Conservation (phyloP, 345 rosid genomes). For the Eucalyptus curtisii region DNA sequence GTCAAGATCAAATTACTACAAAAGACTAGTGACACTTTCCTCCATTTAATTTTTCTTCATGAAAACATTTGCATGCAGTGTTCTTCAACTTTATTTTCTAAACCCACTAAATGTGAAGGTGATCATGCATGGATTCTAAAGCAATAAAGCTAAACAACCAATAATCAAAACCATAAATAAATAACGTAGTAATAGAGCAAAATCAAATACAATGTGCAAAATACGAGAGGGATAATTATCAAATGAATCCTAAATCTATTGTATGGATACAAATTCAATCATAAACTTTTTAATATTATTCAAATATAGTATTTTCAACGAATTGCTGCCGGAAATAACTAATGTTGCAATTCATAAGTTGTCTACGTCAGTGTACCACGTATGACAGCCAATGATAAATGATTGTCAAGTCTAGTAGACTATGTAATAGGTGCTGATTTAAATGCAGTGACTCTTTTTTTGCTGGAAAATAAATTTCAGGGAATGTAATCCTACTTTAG, state of each 20-base stretch:
- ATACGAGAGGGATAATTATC: neutral
- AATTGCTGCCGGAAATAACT: fast-evolving
- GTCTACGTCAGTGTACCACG: fast-evolving
- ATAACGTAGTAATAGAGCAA: neutral
- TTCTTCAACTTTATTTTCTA: neutral
- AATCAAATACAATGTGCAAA: neutral
- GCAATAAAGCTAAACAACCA: neutral
- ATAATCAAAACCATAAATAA: neutral
- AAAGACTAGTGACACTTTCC: neutral
- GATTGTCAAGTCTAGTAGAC: neutral
- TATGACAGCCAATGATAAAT: fast-evolving
- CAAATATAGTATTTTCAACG: neutral
- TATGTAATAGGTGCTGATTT: neutral
- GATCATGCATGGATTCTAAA: neutral
- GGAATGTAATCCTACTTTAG: neutral
- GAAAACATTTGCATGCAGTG: neutral
- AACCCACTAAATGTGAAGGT: neutral
- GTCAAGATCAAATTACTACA: neutral
- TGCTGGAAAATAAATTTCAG: neutral
- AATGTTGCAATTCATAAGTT: neutral
- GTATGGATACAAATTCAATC: fast-evolving
- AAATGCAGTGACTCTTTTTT: neutral
- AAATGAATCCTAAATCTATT: neutral
- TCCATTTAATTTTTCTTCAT: neutral
- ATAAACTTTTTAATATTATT: neutral